Evolutionary conservation across 306 rosid species (phyloP), one percentile per base, ranked within the genome.

Genomic region (Vigna hirtella): DNA sequence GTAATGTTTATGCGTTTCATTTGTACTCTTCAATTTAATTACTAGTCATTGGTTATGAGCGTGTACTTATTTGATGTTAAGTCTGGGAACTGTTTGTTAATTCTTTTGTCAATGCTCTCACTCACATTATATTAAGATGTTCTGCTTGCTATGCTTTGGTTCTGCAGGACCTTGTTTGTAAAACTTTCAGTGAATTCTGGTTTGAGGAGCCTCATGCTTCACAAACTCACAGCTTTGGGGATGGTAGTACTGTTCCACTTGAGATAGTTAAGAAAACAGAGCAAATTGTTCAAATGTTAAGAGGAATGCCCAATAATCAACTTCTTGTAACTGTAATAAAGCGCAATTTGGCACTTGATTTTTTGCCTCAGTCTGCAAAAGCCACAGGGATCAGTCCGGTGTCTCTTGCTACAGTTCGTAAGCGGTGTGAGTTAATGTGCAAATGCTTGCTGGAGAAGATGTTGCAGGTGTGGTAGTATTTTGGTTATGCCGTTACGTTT

Each of bases 341-440:
- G 85, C 97, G 94, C 85, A 93, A 84, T 88, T 87, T 95, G 85
- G 88, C 87, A n/a, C 99, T 95, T 81, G 99, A 95, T 81, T 95
- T 95, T 91, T 90, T 93, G 62, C 97, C 99, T 6, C 99, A 93
- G 85, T 88, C 99, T 71, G 78, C 94, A 64, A 95, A 95, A 87
- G 97, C 98, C 48, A 73, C 82, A 57, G 98, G 99, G 73, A 85
- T 95, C 85, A 95, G 81, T 85, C 97, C 98, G 17, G 86, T 79
- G 73, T 85, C 87, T 61, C 94, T 93, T 65, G 84, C 88, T 51
- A 87, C 97, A 59, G 99, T 95, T 38, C 98, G 93, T 30, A 95
- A 86, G 75, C 98, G 99, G 17, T 95, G 99, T 72, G 99, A 93
- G 86, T 80, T 95, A 83, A 95, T 95, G 97, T 93, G 99, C 93